Percentiles rank a stretch among this genome's conserved stretches.
Evolutionary conservation across 352 stramenopile genomes (phyloP).

Genomic region (Hyaloperonospora arabidopsidis): DNA sequence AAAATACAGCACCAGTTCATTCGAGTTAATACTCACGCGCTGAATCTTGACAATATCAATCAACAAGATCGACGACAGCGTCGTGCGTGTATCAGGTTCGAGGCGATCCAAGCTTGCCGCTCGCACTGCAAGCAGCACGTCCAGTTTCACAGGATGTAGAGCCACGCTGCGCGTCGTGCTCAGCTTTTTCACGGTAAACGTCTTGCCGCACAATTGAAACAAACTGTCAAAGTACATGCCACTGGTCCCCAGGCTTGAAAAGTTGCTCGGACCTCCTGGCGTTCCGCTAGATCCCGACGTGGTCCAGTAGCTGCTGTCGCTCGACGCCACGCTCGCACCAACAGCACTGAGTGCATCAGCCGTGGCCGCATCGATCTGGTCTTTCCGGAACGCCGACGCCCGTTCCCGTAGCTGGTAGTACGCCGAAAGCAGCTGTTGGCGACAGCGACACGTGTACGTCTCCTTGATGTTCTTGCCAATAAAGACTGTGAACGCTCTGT

Average conservation of each 20-base stretch:
- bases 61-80: conserved; percentile 73
- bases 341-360: conserved; percentile 37
- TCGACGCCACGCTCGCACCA: conserved; percentile 24
- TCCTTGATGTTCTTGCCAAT: conserved; percentile 83
- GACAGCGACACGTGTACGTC: conserved; percentile 78
- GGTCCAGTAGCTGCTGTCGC: conserved; percentile 25
- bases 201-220: conserved; percentile 81
- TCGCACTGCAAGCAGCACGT: conserved; percentile 67
- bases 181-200: conserved; percentile 78
- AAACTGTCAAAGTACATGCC: conserved; percentile 86
- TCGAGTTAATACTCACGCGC: conserved; percentile 75
- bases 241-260: conserved; percentile 20
- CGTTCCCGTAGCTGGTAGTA: conserved; percentile 82
- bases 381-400: conserved; percentile 61
- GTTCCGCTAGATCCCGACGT: conserved; percentile 20
- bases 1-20: conserved; percentile 77
- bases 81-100: conserved; percentile 52
- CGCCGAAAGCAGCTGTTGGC: conserved; percentile 75
- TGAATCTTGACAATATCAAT: conserved; percentile 88
- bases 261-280: conserved; percentile 3
- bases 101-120: conserved; percentile 72
- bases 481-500: conserved; percentile 73
- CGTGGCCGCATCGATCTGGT: conserved; percentile 43
- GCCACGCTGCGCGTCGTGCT: conserved; percentile 69
- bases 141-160: conserved; percentile 57